Evolutionary conservation across 306 rosid genomes (phyloP), one percentile per base, ranked within the genome.

Genomic region (Sindora glabra): DNA sequence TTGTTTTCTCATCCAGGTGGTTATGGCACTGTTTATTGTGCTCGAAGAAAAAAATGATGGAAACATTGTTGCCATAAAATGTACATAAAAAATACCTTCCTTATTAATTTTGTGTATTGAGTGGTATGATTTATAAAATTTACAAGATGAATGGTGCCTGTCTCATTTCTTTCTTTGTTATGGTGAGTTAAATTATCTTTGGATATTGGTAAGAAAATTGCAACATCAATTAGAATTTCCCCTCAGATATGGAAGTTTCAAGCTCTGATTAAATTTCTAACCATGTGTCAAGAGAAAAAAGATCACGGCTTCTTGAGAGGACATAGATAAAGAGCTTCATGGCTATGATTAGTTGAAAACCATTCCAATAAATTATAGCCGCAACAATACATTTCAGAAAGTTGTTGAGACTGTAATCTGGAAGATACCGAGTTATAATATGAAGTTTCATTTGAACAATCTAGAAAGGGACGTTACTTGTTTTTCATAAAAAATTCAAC

Each of bases 21-120:
- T 68, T 86, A 86, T 76, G 95, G 95, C 8, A 86, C 81, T 53
- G 95, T 86, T 67, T 86, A 86, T 74, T 77, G 87, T 19, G 87
- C 83, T 66, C 52, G 54, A 67, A 78, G 73, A 47, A 86, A 69
- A n/a, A 56, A 61, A 56, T 22, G 89, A 83, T 26, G 84, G 83
- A 41, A 64, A 68, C 47, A 76, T 64, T 11, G 75, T 86, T 55
- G 95, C 89, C 46, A 83, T 83, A 73, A 86, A 86, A 70, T 83
- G 89, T 83, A 75, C 30, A 14, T 36, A 19, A 44, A 47, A 29
- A 26, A 38, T 55, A 41, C 41, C 48, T 56, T 56, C 63, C 36
- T 10, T 25, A 27, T 56, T 46, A 33, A 49, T 24, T 38, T 19
- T 68, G 57, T 62, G 23, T 39, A 13, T 55, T 17, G 46, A 40